phyloP scores from a whole-genome alignment of 163 green algal genomes.

The Smithsoniella earleae region DNA sequence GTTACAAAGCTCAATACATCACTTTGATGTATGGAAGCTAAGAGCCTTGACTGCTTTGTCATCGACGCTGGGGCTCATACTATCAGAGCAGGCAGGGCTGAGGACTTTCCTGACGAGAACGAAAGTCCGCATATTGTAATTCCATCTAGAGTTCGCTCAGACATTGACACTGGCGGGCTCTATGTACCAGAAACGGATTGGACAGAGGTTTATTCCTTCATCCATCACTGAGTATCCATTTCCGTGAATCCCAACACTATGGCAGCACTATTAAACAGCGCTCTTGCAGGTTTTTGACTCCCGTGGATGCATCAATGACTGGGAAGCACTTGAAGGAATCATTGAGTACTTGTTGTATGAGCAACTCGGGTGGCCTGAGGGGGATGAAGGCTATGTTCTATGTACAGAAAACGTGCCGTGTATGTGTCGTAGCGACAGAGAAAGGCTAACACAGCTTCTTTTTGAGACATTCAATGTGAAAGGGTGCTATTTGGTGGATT shows the following conservation, averaged over 20 bases:
- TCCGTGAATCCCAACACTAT: no score
- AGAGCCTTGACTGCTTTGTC: slow-evolving; percentile 3
- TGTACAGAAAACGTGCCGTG: slow-evolving; percentile 16
- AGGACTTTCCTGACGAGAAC: neutral
- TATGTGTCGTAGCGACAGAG: neutral
- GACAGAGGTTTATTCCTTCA: no score
- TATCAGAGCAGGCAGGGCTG: neutral
- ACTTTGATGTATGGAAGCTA: slow-evolving; percentile 19
- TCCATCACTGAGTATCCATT: no score
- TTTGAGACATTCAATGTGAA: slow-evolving; percentile 24
- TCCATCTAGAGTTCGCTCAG: neutral
- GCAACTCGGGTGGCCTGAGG: slow-evolving; percentile 6
- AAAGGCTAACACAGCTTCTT: neutral
- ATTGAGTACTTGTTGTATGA: slow-evolving; percentile 11
- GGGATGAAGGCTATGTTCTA: slow-evolving; percentile 15
- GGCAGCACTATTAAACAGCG: no score
- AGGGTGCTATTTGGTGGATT: slow-evolving; percentile 14
- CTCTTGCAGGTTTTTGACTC: neutral
- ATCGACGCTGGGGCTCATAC: slow-evolving; percentile 6
- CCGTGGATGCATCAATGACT: neutral
- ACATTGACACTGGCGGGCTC: no score
- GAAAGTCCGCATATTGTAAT: slow-evolving; percentile 6
- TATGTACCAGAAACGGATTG: no score
- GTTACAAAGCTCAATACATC: no score
- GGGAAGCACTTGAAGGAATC: neutral